Percentiles rank a stretch among this genome's conserved stretches.
Conservation (phyloP, 23 red algal genomes). For the Gracilaria caudata region DNA sequence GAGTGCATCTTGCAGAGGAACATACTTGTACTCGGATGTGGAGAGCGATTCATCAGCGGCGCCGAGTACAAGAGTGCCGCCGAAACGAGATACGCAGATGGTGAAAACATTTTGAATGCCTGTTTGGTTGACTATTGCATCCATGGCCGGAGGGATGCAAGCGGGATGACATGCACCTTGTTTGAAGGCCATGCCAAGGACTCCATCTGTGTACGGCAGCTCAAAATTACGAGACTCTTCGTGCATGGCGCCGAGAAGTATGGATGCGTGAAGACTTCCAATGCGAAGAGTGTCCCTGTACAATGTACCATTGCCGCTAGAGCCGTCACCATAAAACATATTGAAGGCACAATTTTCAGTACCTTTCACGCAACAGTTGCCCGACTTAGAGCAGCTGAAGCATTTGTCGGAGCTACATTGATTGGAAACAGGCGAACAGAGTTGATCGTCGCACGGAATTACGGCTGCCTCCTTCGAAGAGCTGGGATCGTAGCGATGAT, state of each 20-base stretch:
- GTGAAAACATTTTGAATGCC: slow-evolving; percentile 59
- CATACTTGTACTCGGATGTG: slow-evolving; percentile 34
- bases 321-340: slow-evolving; percentile 51
- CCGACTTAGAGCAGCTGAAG: slow-evolving; percentile 38
- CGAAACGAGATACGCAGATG: slow-evolving; percentile 61
- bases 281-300: slow-evolving; percentile 33
- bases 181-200: slow-evolving; percentile 66
- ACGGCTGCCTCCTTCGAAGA: slow-evolving; percentile 29
- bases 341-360: slow-evolving; percentile 49
- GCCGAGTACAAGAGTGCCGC: slow-evolving; percentile 55
- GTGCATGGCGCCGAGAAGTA: slow-evolving; percentile 62
- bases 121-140: slow-evolving; percentile 60
- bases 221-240: slow-evolving; percentile 47
- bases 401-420: slow-evolving; percentile 46
- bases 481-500: slow-evolving; percentile 51
- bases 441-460: slow-evolving; percentile 36
- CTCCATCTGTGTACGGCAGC: slow-evolving; percentile 52
- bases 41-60: slow-evolving; percentile 38
- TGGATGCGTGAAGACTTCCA: slow-evolving; percentile 2
- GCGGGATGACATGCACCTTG: slow-evolving; percentile 57
- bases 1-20: slow-evolving; percentile 25
- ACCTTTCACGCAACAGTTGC: slow-evolving; percentile 52
- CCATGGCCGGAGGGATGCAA: slow-evolving; percentile 63
- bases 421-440: slow-evolving; percentile 12
- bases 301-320: slow-evolving; percentile 61